Conservation (phyloP, 768 basidiomycete species). For the Baorangia bicolor region DNA sequence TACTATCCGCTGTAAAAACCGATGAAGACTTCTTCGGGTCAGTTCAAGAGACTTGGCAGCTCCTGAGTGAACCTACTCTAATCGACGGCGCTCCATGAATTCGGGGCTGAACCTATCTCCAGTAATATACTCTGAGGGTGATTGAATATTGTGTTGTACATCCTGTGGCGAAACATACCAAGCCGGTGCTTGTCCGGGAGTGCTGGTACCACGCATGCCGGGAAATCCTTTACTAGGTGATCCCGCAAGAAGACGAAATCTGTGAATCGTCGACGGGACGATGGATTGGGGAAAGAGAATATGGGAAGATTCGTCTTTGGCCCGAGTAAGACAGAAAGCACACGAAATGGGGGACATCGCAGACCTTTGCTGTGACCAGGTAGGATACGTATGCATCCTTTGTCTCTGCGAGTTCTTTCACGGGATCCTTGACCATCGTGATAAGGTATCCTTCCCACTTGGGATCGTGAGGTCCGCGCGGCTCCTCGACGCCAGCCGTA, state of each 20-base stretch:
- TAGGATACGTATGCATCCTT: slow-evolving; percentile 98
- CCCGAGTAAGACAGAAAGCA: slow-evolving; percentile 8
- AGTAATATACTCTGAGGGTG: slow-evolving; percentile 82
- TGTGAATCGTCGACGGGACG: slow-evolving; percentile 86
- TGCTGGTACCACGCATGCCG: slow-evolving; percentile 96
- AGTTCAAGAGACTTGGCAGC: neutral
- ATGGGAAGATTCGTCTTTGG: slow-evolving; percentile 85
- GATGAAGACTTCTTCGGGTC: slow-evolving; percentile 65
- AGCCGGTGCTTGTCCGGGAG: slow-evolving; percentile 95
- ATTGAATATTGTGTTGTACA: slow-evolving; percentile 1
- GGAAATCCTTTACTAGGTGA: slow-evolving; percentile 86
- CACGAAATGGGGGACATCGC: slow-evolving; percentile 15
- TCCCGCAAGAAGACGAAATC: slow-evolving; percentile 95
- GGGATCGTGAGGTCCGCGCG: slow-evolving; percentile 68
- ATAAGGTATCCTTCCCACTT: slow-evolving; percentile 90
- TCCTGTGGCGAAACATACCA: slow-evolving; percentile 51
- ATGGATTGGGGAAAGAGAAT: slow-evolving; percentile 74
- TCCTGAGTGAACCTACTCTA: slow-evolving; percentile 61
- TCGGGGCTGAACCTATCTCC: slow-evolving; percentile 97
- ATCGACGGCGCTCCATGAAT: slow-evolving; percentile 90
- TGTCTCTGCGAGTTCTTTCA: slow-evolving; percentile 94
- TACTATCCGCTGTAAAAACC: slow-evolving; percentile 86
- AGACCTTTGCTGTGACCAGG: slow-evolving; percentile 82
- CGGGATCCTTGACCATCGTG: slow-evolving; percentile 84
- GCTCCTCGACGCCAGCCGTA: slow-evolving; percentile 65